Percentiles rank a stretch among this genome's conserved stretches.
These are phyloP conservation scores for Fusarium metavorans DNA, from an alignment of 2,329 filamentous ascomycete genomes.

Conservation along the genomic window DNA sequence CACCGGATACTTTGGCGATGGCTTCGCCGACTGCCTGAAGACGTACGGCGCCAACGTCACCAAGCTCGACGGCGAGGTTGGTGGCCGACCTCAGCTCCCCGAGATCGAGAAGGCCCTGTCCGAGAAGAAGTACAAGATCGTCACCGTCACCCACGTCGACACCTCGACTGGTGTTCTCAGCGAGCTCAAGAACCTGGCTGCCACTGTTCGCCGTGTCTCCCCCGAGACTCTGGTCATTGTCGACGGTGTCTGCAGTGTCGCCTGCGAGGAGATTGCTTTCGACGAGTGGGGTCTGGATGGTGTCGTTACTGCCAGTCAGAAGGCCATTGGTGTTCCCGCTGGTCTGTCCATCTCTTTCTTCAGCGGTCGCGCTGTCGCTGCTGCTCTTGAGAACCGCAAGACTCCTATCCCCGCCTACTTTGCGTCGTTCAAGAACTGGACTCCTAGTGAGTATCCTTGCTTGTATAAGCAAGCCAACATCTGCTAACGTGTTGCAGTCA, in stretches of 20 bases:
- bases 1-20: constrained; percentile 97
- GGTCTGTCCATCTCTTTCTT: constrained; percentile 95
- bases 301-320: constrained; percentile 94
- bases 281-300: constrained; percentile 95
- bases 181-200: constrained; percentile 86
- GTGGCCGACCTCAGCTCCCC: constrained; percentile 84
- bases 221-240: constrained; percentile 93
- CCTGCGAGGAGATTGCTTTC: constrained; percentile 94
- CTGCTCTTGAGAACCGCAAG: constrained; percentile 80
- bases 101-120: constrained; percentile 91
- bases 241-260: constrained; percentile 97
- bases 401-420: constrained; percentile 90
- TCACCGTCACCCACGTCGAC: constrained; percentile 97
- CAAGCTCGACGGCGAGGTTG: constrained; percentile 89
- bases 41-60: constrained; percentile 92
- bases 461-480: not conserved
- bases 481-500: constrained; percentile 68
- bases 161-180: constrained; percentile 96
- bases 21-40: constrained; percentile 90
- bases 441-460: constrained; percentile 74
- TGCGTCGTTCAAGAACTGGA: constrained; percentile 96
- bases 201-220: constrained; percentile 86
- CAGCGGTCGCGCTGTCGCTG: constrained; percentile 86
- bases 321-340: constrained; percentile 95
- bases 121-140: constrained; percentile 91